A percentile compares a stretch with the other conserved stretches of the same genome.
Evolutionary conservation across 192 early-diverging fungal genomes (phyloP).

Genomic region (Linnemannia schmuckeri): DNA sequence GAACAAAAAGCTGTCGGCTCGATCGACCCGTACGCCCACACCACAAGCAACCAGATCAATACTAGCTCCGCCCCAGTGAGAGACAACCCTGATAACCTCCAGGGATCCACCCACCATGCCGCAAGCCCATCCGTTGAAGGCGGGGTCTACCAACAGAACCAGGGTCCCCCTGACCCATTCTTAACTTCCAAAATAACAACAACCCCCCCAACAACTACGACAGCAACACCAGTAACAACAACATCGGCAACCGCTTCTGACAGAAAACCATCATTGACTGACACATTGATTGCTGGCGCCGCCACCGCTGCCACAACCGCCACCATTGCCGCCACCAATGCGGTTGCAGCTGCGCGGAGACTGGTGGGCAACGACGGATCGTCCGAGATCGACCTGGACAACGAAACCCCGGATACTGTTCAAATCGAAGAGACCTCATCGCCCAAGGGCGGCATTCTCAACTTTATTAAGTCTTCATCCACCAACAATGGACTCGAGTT

Average conservation of each 20-base stretch:
- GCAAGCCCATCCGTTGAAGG: background rate
- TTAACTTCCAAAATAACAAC: background rate
- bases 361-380: constrained; percentile 7
- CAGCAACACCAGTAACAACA: background rate
- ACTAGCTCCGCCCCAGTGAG: background rate
- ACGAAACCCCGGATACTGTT: background rate
- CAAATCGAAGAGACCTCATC: background rate
- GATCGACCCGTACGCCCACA: background rate
- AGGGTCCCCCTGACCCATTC: background rate
- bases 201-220: background rate
- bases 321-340: constrained; percentile 12
- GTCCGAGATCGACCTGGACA: background rate
- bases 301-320: constrained; percentile 15
- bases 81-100: background rate
- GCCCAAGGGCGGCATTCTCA: background rate
- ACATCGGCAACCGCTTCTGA: background rate
- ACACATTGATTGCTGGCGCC: constrained; percentile 12
- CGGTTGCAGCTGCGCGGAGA: constrained; percentile 17
- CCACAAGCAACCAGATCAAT: background rate
- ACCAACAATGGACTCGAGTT: constrained; percentile 33
- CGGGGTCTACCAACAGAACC: background rate
- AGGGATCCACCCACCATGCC: background rate
- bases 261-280: constrained; percentile 23
- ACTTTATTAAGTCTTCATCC: background rate
- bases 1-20: background rate